Base-by-base conservation (phyloP, 768 basidiomycete species). In the Termitomyces sp. region DNA sequence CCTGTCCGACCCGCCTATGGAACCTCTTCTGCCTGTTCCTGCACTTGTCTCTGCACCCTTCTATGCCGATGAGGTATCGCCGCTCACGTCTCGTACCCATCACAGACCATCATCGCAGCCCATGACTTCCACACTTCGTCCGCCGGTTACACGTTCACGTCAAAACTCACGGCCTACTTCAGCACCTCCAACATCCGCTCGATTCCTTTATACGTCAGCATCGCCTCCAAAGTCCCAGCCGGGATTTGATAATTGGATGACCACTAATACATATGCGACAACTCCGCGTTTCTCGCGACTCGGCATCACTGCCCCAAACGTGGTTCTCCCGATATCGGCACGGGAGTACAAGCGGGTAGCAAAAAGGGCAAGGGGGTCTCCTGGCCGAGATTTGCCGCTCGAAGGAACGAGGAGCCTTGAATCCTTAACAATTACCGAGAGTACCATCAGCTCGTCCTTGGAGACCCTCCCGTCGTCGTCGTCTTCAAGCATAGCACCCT, bases 251-350 rank as follows among this genome's bases (percentile, higher is more conserved):
- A 68, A 72, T 53, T 78, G 77, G 77, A 66, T 76, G 52, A 64
- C 73, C n/a, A 34, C 68, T 31, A 70, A 67, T 43, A 57, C 72
- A 0, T 77, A 73, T 57, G 68, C 64, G 7, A 63, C 60, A 7
- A 76, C 71, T 1, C 79, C 79, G 4, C 70, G 69, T 25, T 81
- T 81, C 62, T 68, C 72, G 32, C 70, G 77, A 5, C 66, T 76
- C 34, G 68, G 73, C 14, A 63, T 80, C 10, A 58, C 68, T 2
- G 59, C 68, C 3, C 56, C 72, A 2, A 59, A 63, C 17, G 73
- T 79, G 16, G 70, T 80, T 8, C 66, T 81, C 37, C 79, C 78
- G n/a, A 59, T 78, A 3, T 68, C 73, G 21, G 74, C 74, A 8
- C 70, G 71, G 42, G 68, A 72, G 38, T 69, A 70, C 53, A 63